Conservation (phyloP, 192 early-diverging fungal genomes). For the Phycomyces blakesleeanus region DNA sequence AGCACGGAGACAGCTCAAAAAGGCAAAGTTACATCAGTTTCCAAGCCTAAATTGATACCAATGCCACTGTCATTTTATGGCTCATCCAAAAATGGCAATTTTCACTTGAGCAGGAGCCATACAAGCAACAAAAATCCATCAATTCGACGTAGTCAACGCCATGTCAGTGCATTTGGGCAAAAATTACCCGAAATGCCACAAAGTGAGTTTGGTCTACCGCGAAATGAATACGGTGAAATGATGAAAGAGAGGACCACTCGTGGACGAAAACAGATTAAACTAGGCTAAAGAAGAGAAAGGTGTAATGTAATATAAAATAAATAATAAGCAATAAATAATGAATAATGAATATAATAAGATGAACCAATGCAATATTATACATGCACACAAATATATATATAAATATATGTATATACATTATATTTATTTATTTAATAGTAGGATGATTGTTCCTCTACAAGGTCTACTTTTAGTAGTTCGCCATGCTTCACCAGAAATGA, state of each 20-base stretch:
- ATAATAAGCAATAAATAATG: background rate
- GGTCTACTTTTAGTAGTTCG: slow-evolving; percentile 20
- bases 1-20: no score
- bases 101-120: no score
- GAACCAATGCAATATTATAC: no score
- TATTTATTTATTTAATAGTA: no score
- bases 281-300: background rate
- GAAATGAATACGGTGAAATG: slow-evolving; percentile 31
- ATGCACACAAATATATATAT: no score
- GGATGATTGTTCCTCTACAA: slow-evolving; percentile 1
- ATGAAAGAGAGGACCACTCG: slow-evolving; percentile 21
- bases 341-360: background rate
- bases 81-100: no score
- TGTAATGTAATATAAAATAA: background rate
- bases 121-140: background rate
- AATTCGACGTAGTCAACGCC: slow-evolving; percentile 31
- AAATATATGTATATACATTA: no score
- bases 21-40: no score
- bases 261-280: background rate
- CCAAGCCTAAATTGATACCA: no score
- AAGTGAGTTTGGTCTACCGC: slow-evolving; percentile 37
- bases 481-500: slow-evolving; percentile 31
- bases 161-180: slow-evolving; percentile 42
- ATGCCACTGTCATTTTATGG: no score
- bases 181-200: slow-evolving; percentile 28